Evolutionary conservation across 2,329 filamentous ascomycete genomes (phyloP), one percentile per base, ranked within the genome.

Genomic region (Hypoxylon sp.): DNA sequence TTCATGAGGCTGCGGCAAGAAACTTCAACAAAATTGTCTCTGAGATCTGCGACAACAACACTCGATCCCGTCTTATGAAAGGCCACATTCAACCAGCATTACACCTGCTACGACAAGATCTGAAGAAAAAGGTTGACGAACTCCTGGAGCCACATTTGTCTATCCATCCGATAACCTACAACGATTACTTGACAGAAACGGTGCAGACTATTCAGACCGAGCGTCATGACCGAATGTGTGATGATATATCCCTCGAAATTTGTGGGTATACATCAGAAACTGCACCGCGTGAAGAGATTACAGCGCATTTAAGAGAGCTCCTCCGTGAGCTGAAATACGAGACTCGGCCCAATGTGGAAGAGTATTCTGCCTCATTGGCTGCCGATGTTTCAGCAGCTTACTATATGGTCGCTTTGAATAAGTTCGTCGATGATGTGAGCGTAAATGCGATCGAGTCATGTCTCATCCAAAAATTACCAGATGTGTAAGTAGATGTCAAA

Each of bases 81-180:
- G 36, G 57, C 2, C 43, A 63, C 15, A 51, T 66, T 7, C 60
- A 64, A n/a, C 60, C 63, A 7, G 47, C 57, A 11, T 29, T 64
- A 29, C 46, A 65, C 27, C 30, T 17, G 6, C 58, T 66, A 11
- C 48, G 61, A 3, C 31, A 54, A 15, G 42, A 57, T 12, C 43
- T 65, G 3, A 61, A 63, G 26, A 23, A 35, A 7, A 65, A 61
- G 13, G 55, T 64, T 3, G 59, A 59, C 2, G 62, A 65, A 20
- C 42, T 66, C 4, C 21, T 66, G 25, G 43, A 59, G 25, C 59
- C 62, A n/a, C 63, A 66, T 27, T 17, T 63, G 2, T 60, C 60
- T 1, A 54, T 61, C 2, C 63, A 66, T 30, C 64, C 63, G 4
- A 66, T 66, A 49, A 66, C 63, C 2, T 66, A 65, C 42, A 65